Evolutionary conservation across 768 basidiomycete species (phyloP).

Genomic region (Galerina sulciceps): DNA sequence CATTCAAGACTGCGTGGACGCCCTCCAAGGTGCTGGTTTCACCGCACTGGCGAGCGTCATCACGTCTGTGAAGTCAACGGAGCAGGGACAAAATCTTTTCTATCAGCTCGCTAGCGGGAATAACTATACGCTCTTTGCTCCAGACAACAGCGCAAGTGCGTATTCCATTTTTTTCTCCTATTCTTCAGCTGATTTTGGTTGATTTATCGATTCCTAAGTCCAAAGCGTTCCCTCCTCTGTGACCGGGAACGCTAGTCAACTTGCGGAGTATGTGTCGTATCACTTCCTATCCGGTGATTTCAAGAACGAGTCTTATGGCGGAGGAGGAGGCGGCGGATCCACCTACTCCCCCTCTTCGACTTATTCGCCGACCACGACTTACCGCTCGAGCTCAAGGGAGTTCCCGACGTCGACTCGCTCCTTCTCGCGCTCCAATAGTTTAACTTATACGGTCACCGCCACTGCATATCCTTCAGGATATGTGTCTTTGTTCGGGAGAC

Average conservation of each 20-base stretch:
- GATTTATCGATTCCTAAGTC: conserved; percentile 22
- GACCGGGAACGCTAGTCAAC: conserved; percentile 20
- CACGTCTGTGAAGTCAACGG: conserved; percentile 44
- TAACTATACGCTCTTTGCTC: conserved; percentile 59
- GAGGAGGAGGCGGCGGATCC: conserved; percentile 13
- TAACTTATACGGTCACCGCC: conserved; percentile 3
- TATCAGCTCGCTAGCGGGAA: conserved; percentile 41
- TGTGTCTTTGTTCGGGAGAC: conserved; percentile 12
- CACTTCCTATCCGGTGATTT: conserved; percentile 62
- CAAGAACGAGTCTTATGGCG: conserved; percentile 21
- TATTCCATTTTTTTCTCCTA: conserved; percentile 6
- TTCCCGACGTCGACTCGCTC: neutral
- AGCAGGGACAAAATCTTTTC: conserved; percentile 48
- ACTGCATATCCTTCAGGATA: conserved; percentile 1
- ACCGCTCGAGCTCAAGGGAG: neutral
- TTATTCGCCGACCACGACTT: conserved; percentile 6
- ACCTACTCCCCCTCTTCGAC: conserved; percentile 7
- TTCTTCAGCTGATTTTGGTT: neutral
- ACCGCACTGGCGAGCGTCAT: conserved; percentile 44
- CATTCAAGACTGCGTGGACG: conserved; percentile 36
- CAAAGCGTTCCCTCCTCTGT: conserved; percentile 28
- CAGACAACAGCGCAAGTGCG: conserved; percentile 58
- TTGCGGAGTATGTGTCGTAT: conserved; percentile 58
- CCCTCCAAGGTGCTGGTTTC: conserved; percentile 43
- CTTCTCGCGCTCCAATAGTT: neutral